These are phyloP conservation scores for Thymus quinquecostatus DNA, from an alignment of 257 asterid genomes.

Conservation along the genomic window DNA sequence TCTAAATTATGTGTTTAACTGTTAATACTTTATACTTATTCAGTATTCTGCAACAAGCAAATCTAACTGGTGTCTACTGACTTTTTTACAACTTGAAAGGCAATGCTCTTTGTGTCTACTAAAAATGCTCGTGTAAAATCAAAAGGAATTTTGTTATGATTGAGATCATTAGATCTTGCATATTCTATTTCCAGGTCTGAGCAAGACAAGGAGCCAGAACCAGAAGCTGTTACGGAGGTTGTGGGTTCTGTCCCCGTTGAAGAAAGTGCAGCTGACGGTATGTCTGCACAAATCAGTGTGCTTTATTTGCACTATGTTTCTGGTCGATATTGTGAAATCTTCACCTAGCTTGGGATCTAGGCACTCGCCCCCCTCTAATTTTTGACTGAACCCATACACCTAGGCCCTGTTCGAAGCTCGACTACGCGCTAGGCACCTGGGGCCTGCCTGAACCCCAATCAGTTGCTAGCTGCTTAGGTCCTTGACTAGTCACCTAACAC, in stretches of 20 bases:
- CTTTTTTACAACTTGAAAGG: slow-evolving; percentile 17
- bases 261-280: slow-evolving; percentile 75
- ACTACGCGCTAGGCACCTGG: background rate
- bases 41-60: background rate
- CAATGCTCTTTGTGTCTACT: background rate
- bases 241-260: slow-evolving; percentile 73
- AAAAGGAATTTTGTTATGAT: background rate
- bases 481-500: background rate
- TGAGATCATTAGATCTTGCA: slow-evolving; percentile 17
- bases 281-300: slow-evolving; percentile 27
- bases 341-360: background rate
- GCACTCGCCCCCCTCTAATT: background rate
- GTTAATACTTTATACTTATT: background rate
- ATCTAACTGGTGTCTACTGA: slow-evolving; percentile 17
- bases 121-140: background rate
- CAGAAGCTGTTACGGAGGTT: slow-evolving; percentile 63
- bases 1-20: slow-evolving; percentile 4
- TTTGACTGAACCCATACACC: background rate
- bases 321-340: slow-evolving; percentile 15
- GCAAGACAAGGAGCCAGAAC: slow-evolving; percentile 98
- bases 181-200: slow-evolving; percentile 66
- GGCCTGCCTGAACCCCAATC: background rate
- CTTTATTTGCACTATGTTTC: slow-evolving; percentile 12
- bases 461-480: background rate
- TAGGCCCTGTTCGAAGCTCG: background rate